These are phyloP conservation scores for Leccinum pachyderme DNA, from an alignment of 1,284 basidiomycete species.

Conservation along the genomic window DNA sequence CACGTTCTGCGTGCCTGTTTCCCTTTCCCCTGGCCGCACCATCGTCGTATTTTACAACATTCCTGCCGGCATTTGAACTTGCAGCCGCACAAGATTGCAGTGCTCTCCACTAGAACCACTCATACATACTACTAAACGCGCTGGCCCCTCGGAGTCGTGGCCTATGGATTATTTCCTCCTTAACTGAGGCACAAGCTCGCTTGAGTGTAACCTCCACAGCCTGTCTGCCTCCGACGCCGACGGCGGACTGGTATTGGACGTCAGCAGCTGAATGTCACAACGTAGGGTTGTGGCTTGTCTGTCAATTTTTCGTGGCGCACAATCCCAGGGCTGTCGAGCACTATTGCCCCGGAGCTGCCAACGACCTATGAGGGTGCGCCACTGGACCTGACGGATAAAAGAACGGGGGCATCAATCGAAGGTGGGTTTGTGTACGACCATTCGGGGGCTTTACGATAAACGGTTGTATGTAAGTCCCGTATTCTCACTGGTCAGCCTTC, in stretches of 20 bases:
- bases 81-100: not conserved
- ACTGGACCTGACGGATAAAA: not conserved
- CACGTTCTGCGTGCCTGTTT: not conserved
- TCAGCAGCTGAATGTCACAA: not conserved
- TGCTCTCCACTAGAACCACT: not conserved
- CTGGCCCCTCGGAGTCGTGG: no score
- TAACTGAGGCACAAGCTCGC: not conserved
- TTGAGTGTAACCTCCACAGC: not conserved
- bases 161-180: not conserved
- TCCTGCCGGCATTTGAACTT: not conserved
- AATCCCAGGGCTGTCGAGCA: not conserved
- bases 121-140: no score
- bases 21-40: not conserved
- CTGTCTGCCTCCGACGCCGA: not conserved
- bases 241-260: not conserved
- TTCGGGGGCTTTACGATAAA: not conserved
- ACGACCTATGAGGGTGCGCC: not conserved
- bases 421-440: not conserved
- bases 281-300: not conserved
- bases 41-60: slow-evolving; percentile 1
- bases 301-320: not conserved
- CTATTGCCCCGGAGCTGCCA: not conserved
- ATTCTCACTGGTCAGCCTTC: not conserved
- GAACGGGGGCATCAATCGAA: not conserved
- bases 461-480: not conserved